Conservation (phyloP, 2,329 filamentous ascomycete genomes). For the Lasiodiplodia sp. region DNA sequence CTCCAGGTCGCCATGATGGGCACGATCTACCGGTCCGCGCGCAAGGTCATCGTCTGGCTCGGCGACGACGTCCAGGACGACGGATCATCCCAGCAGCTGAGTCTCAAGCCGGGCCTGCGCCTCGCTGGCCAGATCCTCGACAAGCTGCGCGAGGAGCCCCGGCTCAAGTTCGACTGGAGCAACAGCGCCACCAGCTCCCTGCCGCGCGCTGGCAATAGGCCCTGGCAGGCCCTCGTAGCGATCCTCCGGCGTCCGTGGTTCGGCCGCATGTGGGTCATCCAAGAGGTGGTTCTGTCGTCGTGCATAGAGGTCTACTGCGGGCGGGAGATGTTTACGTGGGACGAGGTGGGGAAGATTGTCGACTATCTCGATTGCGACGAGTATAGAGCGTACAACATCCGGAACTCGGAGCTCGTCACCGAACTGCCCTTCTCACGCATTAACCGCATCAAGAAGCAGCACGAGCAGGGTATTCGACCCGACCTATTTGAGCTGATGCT, state of each 20-base stretch:
- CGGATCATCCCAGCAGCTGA: neutral
- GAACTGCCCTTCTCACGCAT: constrained; percentile 28
- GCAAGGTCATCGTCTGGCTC: constrained; percentile 41
- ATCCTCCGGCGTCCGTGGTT: constrained; percentile 36
- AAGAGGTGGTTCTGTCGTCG: constrained; percentile 39
- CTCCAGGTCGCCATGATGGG: constrained; percentile 40
- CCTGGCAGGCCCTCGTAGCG: constrained; percentile 25
- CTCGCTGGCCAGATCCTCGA: constrained; percentile 20
- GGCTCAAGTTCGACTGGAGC: constrained; percentile 22
- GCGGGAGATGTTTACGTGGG: constrained; percentile 23
- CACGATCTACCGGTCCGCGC: constrained; percentile 38
- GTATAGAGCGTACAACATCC: constrained; percentile 13
- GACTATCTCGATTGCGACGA: constrained; percentile 25
- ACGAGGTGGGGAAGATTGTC: constrained; percentile 26
- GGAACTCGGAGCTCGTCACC: constrained; percentile 9
- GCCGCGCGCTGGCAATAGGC: constrained; percentile 17
- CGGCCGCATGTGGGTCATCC: constrained; percentile 41
- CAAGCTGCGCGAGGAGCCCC: neutral
- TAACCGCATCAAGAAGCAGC: constrained; percentile 29
- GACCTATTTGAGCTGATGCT: constrained; percentile 28
- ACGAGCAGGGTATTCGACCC: neutral
- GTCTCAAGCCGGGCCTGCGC: constrained; percentile 17
- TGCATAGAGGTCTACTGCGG: constrained; percentile 24
- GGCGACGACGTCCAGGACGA: constrained; percentile 40
- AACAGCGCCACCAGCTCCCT: neutral